Evolutionary conservation across 371 early-diverging fungal genomes (phyloP).

Genomic region (Haplosporangium sp.): DNA sequence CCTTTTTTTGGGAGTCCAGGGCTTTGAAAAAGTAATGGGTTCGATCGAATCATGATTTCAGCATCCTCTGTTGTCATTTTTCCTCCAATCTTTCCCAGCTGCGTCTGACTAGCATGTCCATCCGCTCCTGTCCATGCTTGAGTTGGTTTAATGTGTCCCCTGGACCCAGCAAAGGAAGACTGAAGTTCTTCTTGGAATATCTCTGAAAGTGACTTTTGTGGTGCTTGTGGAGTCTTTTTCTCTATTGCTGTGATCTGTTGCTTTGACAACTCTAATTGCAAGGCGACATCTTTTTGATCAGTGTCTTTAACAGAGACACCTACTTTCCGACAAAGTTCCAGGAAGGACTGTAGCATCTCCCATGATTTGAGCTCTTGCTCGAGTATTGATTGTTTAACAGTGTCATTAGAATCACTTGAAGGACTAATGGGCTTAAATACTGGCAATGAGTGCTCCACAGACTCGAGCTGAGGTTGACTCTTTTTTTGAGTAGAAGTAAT

Average conservation of each 20-base stretch:
- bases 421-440: conserved; percentile 1
- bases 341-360: conserved; percentile 51
- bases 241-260: conserved; percentile 10
- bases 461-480: conserved; percentile 4
- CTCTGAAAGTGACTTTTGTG: conserved; percentile 38
- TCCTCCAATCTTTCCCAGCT: conserved; percentile 37
- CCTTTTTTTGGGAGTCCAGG: conserved; percentile 16
- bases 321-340: conserved; percentile 51
- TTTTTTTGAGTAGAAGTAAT: neutral
- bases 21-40: conserved; percentile 44
- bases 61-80: conserved; percentile 24
- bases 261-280: conserved; percentile 17
- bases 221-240: neutral
- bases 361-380: conserved; percentile 49
- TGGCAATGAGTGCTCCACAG: conserved; percentile 35
- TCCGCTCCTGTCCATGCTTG: neutral
- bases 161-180: conserved; percentile 39
- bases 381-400: conserved; percentile 3
- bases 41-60: conserved; percentile 41
- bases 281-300: conserved; percentile 28
- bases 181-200: conserved; percentile 48
- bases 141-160: neutral
- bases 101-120: conserved; percentile 11
- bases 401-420: neutral
- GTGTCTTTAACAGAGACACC: conserved; percentile 32